These are phyloP conservation scores for Tylopilus sp. DNA, from an alignment of 768 basidiomycete species.

Conservation along the genomic window DNA sequence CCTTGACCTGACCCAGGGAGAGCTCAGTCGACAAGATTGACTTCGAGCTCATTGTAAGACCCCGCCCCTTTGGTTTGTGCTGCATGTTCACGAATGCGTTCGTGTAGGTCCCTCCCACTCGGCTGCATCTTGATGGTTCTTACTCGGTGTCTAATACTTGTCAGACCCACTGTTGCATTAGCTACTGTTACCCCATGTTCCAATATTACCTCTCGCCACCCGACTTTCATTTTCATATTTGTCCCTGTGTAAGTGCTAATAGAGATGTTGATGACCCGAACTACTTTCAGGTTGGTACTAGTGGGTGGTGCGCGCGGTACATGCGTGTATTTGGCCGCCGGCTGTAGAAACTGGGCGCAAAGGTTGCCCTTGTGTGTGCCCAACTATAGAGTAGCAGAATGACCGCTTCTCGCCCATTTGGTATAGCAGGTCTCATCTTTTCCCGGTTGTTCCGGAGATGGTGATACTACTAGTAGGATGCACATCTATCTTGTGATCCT, in stretches of 20 bases:
- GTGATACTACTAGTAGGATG: background rate
- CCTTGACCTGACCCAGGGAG: constrained; percentile 79
- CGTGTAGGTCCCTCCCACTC: background rate
- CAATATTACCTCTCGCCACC: constrained; percentile 9
- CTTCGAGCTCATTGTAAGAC: background rate
- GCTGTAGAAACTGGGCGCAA: too few species aligned
- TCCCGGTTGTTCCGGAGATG: background rate
- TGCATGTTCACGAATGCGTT: background rate
- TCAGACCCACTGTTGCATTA: constrained; percentile 17
- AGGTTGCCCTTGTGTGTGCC: too few species aligned
- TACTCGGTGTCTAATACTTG: constrained; percentile 22
- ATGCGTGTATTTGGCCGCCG: too few species aligned
- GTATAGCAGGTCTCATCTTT: background rate
- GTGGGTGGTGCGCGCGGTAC: too few species aligned
- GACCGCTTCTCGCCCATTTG: background rate
- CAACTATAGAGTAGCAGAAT: background rate
- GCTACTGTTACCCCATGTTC: constrained; percentile 13
- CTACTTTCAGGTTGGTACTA: too few species aligned
- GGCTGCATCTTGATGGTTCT: constrained; percentile 11
- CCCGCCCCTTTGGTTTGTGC: background rate
- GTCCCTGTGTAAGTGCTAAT: constrained; percentile 3
- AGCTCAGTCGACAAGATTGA: constrained; percentile 69
- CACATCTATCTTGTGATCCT: background rate
- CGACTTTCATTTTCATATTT: background rate
- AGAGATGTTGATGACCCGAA: too few species aligned